Conservation (phyloP, 257 asterid species). For the Echium plantagineum region DNA sequence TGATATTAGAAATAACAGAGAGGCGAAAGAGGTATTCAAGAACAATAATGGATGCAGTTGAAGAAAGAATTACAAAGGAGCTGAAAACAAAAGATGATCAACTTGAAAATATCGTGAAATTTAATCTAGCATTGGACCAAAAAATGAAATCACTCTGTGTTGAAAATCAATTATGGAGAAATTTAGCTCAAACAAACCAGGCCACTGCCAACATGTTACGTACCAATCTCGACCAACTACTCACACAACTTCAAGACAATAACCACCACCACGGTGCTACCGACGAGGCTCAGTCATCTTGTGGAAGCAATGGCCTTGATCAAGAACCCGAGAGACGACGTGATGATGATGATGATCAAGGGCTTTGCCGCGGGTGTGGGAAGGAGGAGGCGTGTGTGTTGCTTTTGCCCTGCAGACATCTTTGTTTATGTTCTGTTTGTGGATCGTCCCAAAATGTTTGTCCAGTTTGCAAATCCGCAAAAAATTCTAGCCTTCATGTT, state of each 20-base stretch:
- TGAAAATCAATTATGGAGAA: slow-evolving; percentile 25
- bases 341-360: not conserved
- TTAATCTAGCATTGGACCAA: slow-evolving; percentile 22
- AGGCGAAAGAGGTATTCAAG: slow-evolving; percentile 10
- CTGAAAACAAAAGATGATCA: slow-evolving; percentile 21
- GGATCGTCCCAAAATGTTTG: not conserved
- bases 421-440: not conserved
- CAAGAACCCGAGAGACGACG: not conserved
- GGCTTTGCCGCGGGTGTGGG: not conserved
- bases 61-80: slow-evolving; percentile 13
- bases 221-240: slow-evolving; percentile 15
- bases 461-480: not conserved
- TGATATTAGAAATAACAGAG: slow-evolving; percentile 21
- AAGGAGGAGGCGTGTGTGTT: slow-evolving; percentile 49
- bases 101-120: slow-evolving; percentile 14
- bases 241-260: no score
- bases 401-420: not conserved
- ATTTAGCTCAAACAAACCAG: slow-evolving; percentile 21
- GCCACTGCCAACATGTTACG: slow-evolving; percentile 21
- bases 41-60: slow-evolving; percentile 15
- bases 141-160: slow-evolving; percentile 13
- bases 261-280: no score
- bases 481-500: not conserved
- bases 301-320: slow-evolving; percentile 18
- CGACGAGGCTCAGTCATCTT: slow-evolving; percentile 24